Evolutionary conservation across 805 yeast species (phyloP).

Genomic region (Candida dajiaensis): DNA sequence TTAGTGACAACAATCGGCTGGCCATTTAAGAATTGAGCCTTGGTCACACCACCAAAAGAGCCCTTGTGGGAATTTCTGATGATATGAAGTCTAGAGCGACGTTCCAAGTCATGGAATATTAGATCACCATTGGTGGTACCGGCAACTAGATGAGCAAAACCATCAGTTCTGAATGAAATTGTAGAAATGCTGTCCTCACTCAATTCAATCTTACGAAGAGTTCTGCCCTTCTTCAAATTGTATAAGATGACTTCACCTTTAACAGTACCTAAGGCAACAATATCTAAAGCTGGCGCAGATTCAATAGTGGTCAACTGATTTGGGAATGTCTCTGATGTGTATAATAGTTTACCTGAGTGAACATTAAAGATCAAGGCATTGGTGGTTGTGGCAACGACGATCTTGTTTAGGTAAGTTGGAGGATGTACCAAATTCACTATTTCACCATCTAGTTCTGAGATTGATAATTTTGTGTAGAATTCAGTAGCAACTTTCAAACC

Average conservation of each 20-base stretch:
- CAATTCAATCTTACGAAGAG: conserved; percentile 43
- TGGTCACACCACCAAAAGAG: conserved; percentile 69
- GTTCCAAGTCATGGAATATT: conserved; percentile 75
- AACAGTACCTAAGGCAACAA: conserved; percentile 70
- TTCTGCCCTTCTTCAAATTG: conserved; percentile 61
- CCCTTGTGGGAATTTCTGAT: conserved; percentile 70
- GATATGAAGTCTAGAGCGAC: conserved; percentile 67
- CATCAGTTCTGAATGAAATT: conserved; percentile 88
- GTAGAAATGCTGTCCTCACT: conserved; percentile 39
- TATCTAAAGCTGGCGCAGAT: conserved; percentile 81
- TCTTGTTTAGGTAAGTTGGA: conserved; percentile 87
- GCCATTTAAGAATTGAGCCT: conserved; percentile 73
- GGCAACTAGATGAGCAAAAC: conserved; percentile 73
- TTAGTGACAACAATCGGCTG: conserved; percentile 86
- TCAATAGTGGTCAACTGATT: conserved; percentile 65
- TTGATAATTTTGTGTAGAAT: conserved; percentile 55
- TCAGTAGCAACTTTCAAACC: conserved; percentile 48
- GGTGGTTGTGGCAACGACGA: conserved; percentile 72
- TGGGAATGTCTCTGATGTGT: conserved; percentile 46
- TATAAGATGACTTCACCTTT: conserved; percentile 61
- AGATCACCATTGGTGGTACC: conserved; percentile 79
- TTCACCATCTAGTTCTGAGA: conserved; percentile 61
- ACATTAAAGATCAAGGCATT: conserved; percentile 63
- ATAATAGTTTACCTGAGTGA: conserved; percentile 69
- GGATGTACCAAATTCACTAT: conserved; percentile 71